These are phyloP conservation scores for Ceratocystis alfenasii DNA, from an alignment of 2,329 filamentous ascomycete species.

Conservation along the genomic window DNA sequence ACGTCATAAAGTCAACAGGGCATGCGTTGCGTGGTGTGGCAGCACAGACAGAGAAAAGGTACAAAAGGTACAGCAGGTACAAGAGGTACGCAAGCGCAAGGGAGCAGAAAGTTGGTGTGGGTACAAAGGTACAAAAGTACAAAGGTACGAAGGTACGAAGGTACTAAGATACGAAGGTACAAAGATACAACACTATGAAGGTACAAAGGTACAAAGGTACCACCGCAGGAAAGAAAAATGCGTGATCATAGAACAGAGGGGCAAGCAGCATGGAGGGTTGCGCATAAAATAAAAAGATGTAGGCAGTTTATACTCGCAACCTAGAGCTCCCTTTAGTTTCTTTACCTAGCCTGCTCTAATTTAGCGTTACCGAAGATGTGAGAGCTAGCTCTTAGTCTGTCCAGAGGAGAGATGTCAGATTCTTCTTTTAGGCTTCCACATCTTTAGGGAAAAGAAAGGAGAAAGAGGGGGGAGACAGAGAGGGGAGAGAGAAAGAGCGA, in stretches of 20 bases:
- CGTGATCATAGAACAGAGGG: background rate
- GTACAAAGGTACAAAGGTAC: background rate
- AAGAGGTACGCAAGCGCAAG: background rate
- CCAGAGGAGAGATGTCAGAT: background rate
- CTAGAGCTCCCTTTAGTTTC: background rate
- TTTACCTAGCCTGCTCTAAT: background rate
- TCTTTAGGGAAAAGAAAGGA: background rate
- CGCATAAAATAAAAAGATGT: background rate
- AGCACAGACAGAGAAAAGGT: conserved; percentile 11
- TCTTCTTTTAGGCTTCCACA: background rate
- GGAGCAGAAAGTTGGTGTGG: background rate
- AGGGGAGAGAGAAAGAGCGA: background rate
- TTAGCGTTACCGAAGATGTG: background rate
- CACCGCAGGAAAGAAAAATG: background rate
- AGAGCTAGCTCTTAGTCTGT: background rate
- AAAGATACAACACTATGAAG: background rate
- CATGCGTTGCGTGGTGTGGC: background rate
- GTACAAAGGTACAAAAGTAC: conserved; percentile 1
- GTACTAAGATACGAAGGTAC: background rate
- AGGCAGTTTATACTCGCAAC: background rate
- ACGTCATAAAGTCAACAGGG: conserved; percentile 3
- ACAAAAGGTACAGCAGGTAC: conserved; percentile 3
- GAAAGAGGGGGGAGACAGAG: background rate
- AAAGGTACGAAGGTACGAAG: background rate
- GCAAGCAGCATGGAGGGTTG: background rate